A percentile compares a stretch with the other conserved stretches of the same genome.
Evolutionary conservation across 352 stramenopile species (phyloP).

Genomic region (Pythium myriotylum): DNA sequence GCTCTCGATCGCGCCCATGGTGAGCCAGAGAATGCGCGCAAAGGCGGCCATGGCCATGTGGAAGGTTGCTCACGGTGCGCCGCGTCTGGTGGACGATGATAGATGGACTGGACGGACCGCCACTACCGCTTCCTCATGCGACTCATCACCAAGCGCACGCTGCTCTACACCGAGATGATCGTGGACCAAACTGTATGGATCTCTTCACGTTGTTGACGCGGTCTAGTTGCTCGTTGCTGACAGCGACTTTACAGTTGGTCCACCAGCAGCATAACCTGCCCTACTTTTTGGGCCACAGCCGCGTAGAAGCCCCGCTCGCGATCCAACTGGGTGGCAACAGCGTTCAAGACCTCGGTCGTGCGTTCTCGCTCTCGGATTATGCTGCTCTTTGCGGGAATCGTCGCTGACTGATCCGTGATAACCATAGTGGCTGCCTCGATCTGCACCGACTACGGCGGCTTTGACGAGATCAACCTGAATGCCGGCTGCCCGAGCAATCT

Average conservation of each 20-base stretch:
- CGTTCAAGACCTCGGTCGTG: slow-evolving; percentile 77
- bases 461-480: slow-evolving; percentile 97
- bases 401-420: too few relatives aligned
- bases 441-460: slow-evolving; percentile 87
- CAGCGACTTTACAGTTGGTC: slow-evolving; percentile 48
- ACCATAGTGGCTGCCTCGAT: slow-evolving; percentile 68
- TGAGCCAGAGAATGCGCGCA: slow-evolving; percentile 14
- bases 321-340: slow-evolving; percentile 95
- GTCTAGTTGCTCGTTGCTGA: neutral
- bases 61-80: slow-evolving; percentile 5
- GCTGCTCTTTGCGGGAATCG: neutral
- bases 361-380: slow-evolving; percentile 8
- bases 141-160: slow-evolving; percentile 91
- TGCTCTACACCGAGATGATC: slow-evolving; percentile 99
- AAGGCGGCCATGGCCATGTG: neutral
- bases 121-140: slow-evolving; percentile 95
- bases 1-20: slow-evolving; percentile 76
- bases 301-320: slow-evolving; percentile 86
- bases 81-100: too few relatives aligned
- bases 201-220: neutral
- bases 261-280: slow-evolving; percentile 87
- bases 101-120: slow-evolving; percentile 98
- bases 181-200: slow-evolving; percentile 93
- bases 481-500: slow-evolving; percentile 92
- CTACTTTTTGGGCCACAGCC: slow-evolving; percentile 88